These are phyloP conservation scores for Corylus avellana DNA, from an alignment of 306 rosid genomes.

Conservation along the genomic window DNA sequence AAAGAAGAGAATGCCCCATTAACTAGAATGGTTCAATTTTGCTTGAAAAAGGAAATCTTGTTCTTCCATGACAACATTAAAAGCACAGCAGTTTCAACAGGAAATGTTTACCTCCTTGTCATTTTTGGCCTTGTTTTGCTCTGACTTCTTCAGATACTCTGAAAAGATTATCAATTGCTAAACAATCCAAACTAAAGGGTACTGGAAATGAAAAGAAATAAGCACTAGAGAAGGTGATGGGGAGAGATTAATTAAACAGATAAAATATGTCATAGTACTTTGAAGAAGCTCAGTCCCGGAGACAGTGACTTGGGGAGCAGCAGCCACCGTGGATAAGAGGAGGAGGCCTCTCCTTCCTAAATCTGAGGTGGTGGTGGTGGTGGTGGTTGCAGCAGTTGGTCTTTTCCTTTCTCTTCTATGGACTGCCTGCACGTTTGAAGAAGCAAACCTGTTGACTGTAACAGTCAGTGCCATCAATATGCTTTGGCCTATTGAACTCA, in stretches of 20 bases:
- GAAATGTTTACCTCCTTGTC: slow-evolving; percentile 73
- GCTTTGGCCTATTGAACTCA: slow-evolving; percentile 78
- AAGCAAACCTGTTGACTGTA: slow-evolving; percentile 74
- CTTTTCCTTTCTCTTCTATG: slow-evolving; percentile 37
- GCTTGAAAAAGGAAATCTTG: no score
- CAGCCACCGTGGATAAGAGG: slow-evolving; percentile 50
- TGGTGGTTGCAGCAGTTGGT: slow-evolving; percentile 13
- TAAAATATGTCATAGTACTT: slow-evolving; percentile 38
- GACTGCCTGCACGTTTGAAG: slow-evolving; percentile 74
- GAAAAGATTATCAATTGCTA: slow-evolving; percentile 19
- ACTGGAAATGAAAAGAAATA: background rate
- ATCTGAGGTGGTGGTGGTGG: slow-evolving; percentile 14
- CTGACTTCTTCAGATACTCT: slow-evolving; percentile 81
- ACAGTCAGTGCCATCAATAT: slow-evolving; percentile 80
- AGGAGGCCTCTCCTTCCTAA: slow-evolving; percentile 65
- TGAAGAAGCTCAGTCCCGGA: slow-evolving; percentile 70
- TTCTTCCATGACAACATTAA: no score
- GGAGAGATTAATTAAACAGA: no score
- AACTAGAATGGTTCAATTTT: background rate
- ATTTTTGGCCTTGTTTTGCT: slow-evolving; percentile 87
- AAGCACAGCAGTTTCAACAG: background rate
- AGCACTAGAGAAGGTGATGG: background rate
- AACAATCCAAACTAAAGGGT: background rate
- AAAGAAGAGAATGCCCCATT: background rate
- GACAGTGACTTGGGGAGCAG: slow-evolving; percentile 58